Evolutionary conservation across 352 stramenopile genomes (phyloP).

Genomic region (Pythium diclinum): DNA sequence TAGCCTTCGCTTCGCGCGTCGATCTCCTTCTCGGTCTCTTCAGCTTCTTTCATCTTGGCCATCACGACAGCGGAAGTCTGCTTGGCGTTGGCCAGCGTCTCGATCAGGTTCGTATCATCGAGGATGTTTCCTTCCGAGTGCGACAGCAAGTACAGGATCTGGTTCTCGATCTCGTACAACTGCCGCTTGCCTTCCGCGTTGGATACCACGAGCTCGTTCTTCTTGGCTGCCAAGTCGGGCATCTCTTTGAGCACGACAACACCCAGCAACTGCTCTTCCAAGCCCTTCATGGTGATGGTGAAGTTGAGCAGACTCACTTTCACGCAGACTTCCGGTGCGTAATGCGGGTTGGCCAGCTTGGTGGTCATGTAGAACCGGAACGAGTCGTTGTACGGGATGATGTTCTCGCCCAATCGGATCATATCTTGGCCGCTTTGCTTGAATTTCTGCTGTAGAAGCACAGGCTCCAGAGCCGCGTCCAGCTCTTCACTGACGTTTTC

Average conservation of each 20-base stretch:
- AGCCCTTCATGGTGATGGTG: constrained; percentile 89
- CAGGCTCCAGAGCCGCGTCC: constrained; percentile 87
- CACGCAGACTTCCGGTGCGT: constrained; percentile 88
- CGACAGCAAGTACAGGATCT: constrained; percentile 90
- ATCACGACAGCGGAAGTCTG: constrained; percentile 79
- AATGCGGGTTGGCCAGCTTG: constrained; percentile 92
- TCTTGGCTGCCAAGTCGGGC: constrained; percentile 88
- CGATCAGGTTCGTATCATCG: constrained; percentile 91
- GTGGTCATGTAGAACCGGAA: constrained; percentile 93
- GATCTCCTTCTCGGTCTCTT: constrained; percentile 90
- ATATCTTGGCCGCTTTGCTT: constrained; percentile 91
- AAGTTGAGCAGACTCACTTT: constrained; percentile 93
- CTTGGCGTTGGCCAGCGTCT: constrained; percentile 83
- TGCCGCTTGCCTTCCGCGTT: constrained; percentile 88
- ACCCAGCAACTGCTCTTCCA: constrained; percentile 89
- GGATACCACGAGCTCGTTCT: constrained; percentile 87
- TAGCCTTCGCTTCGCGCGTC: constrained; percentile 86
- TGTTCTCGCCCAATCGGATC: constrained; percentile 90
- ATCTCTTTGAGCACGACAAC: constrained; percentile 89
- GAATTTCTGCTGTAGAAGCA: constrained; percentile 91
- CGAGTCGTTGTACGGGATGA: constrained; percentile 89
- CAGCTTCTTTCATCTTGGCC: constrained; percentile 88
- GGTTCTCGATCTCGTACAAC: constrained; percentile 90
- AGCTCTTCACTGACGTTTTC: constrained; percentile 90
- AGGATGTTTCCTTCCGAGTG: constrained; percentile 92